Evolutionary conservation across 441 rosid genomes (phyloP), one percentile per base, ranked within the genome.

Genomic region (Metrosideros polymorpha): DNA sequence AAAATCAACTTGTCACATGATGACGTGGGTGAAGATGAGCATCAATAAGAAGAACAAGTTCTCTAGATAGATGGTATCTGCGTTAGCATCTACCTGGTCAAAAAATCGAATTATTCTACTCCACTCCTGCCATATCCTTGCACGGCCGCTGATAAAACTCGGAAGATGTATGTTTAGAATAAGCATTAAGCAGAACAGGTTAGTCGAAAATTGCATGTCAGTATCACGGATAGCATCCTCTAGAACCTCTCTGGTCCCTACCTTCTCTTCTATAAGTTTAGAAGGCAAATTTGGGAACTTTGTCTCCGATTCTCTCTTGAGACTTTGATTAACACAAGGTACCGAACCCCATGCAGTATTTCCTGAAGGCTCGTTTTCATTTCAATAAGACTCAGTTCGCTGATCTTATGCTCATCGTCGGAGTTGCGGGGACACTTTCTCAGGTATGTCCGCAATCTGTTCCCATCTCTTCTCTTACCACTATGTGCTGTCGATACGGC

Each of bases 381-480:
- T 97, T 93, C 91, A 91, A 89, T 91, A 96, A 96, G 90, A 89
- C 93, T 86, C 94, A 97, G 88, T 96, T 93, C 87, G 99, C 99
- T 86, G 96, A 95, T 90, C 89, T 96, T 45, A 56, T 95, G 91
- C 87, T 97, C 76, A 89, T 95, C 57, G 6, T 82, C 50, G 93
- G 95, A 50, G 82, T 91, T 87, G 87, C 92, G 32, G 93, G 91
- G 42, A 89, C 96, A 75, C 66, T 94, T 89, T 91, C 96, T 82
- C 99, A 97, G 93, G 99, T 92, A 86, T 54, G n/a, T 50, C 42
- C 29, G 17, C 84, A 32, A 49, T 30, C 57, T 52, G 12, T 84
- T 25, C 9, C 49, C 32, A n/a, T 19, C n/a, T n/a, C 9, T 55
- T 12, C 45, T 59, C 18, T 32, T 50, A 10, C n/a, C 54, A 6